Base-by-base conservation (phyloP, 441 rosid species). In the Gossypium gossypioides region DNA sequence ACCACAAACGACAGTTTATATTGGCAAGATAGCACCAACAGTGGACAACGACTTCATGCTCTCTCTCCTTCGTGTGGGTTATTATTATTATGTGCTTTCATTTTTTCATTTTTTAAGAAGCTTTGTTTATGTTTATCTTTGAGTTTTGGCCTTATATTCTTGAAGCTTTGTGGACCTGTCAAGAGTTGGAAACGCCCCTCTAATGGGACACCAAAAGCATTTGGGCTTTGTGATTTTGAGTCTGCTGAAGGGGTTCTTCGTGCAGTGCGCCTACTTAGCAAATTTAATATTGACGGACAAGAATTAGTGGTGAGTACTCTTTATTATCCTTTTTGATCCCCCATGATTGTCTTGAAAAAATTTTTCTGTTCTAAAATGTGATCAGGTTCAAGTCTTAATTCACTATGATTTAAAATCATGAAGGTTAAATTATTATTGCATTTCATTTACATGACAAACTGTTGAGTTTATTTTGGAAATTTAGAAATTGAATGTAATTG, bases 171-270 rank as follows among this genome's bases (percentile, higher is more conserved):
- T 84, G 98, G 99, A 71, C 90, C 92, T 57, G 93, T 95, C 77
- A 91, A 89, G 86, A 84, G 84, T 78, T 95, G 97, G 96, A 86
- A 83, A 86, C 93, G 98, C 78, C 97, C 96, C 60, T 82, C 89
- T 71, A 84, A 85, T 78, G 92, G 92, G 72, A 86, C 92, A 77
- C 94, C 88, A 73, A 91, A 80, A 86, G 91, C 96, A 61, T 95
- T 92, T 79, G 99, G 99, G 24, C 91, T 95, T 80, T 95, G 91
- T 82, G 97, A 95, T 86, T 92, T 92, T 81, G 99, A 91, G 76
- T 84, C 92, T 79, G 92, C 99, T 61, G 98, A 95, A 83, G 99
- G 96, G 64, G 91, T 89, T 86, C 98, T 95, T 72, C 91, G 97
- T 71, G 97, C 97, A 57, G 77, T 95, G 69, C 98, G 98, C 67